Conservation (phyloP, 495 filamentous ascomycete genomes). For the Penicillium paxilli region DNA sequence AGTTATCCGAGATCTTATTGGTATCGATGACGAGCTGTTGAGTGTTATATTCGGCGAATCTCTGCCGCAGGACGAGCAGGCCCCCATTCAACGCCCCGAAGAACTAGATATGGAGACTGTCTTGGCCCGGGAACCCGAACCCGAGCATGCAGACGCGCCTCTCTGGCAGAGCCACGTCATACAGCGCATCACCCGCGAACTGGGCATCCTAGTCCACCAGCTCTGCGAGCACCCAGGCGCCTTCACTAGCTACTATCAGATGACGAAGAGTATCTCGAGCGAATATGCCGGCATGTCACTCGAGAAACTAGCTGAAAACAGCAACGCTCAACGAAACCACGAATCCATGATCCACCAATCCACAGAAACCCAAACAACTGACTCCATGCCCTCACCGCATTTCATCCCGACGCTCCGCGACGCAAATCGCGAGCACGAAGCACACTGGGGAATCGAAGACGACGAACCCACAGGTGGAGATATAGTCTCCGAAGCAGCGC, state of each 20-base stretch:
- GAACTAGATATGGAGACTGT: constrained; percentile 33
- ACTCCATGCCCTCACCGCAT: constrained; percentile 39
- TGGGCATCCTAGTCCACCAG: constrained; percentile 79
- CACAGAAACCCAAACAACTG: constrained; percentile 18
- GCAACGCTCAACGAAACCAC: constrained; percentile 7
- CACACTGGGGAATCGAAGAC: constrained; percentile 70
- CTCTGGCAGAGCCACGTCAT: constrained; percentile 77
- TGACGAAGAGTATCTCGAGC: constrained; percentile 39
- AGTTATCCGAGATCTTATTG: constrained; percentile 85
- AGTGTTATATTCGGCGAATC: constrained; percentile 86
- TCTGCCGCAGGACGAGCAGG: constrained; percentile 46
- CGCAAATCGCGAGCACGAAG: constrained; percentile 48
- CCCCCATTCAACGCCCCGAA: neutral
- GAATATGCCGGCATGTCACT: constrained; percentile 57
- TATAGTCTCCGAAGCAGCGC: constrained; percentile 31
- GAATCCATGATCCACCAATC: constrained; percentile 19
- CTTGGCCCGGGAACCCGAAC: constrained; percentile 34
- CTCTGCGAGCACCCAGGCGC: constrained; percentile 79
- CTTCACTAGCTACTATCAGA: constrained; percentile 70
- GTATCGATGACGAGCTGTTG: constrained; percentile 83
- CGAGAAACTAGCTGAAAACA: constrained; percentile 30
- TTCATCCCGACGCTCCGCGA: constrained; percentile 48
- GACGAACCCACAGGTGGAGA: constrained; percentile 39
- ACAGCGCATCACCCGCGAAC: constrained; percentile 80
- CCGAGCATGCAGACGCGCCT: constrained; percentile 43